phyloP scores from a whole-genome alignment of 176 grass and related monocot species.

The Paspalum notatum region DNA sequence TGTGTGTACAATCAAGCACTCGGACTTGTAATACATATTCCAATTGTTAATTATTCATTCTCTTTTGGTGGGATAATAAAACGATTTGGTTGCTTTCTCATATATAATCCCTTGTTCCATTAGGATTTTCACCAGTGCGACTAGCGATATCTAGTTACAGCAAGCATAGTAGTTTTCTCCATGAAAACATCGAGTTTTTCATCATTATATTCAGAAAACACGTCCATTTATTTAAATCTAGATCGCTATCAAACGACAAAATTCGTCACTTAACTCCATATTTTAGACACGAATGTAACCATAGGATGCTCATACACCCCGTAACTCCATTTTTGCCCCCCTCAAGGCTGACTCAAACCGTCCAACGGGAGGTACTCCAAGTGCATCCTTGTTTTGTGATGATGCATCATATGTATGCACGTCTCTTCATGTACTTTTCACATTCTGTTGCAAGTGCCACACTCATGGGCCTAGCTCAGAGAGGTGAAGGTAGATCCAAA shows the following conservation, averaged over 20 bases:
- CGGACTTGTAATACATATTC: background rate
- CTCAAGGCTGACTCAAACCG: background rate
- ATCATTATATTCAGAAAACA: too few relatives aligned
- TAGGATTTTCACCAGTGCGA: background rate
- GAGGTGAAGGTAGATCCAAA: too few relatives aligned
- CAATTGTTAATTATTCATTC: slow-evolving; percentile 1
- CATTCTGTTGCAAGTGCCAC: too few relatives aligned
- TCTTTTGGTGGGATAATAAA: slow-evolving; percentile 22
- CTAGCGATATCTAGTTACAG: background rate
- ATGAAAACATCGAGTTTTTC: too few relatives aligned
- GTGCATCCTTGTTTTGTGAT: too few relatives aligned
- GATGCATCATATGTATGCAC: too few relatives aligned
- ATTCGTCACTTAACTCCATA: background rate
- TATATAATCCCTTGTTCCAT: background rate
- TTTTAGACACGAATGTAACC: background rate
- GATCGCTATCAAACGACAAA: background rate
- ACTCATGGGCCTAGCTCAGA: too few relatives aligned
- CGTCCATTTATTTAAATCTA: background rate
- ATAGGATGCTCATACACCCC: background rate
- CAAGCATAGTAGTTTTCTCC: too few relatives aligned
- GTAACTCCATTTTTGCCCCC: background rate
- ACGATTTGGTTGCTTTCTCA: background rate
- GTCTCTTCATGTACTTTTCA: too few relatives aligned
- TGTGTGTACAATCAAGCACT: slow-evolving; percentile 22
- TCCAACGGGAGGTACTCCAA: background rate